phyloP scores from a whole-genome alignment of 2,329 filamentous ascomycete species.

The Aspergillus pseudoviridinutans region DNA sequence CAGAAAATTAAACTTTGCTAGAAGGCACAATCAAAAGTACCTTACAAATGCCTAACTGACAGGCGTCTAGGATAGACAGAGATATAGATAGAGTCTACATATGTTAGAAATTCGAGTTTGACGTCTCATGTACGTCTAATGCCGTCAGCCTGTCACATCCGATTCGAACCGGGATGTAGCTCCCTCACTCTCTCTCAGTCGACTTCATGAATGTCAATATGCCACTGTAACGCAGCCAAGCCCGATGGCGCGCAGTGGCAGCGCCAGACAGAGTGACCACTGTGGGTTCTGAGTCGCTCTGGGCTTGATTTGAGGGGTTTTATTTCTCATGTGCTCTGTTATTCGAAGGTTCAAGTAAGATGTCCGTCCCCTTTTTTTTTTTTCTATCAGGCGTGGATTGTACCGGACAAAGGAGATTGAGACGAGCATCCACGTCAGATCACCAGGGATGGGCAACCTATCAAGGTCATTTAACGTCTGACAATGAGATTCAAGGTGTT shows the following conservation, averaged over 20 bases:
- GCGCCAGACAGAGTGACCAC: neutral
- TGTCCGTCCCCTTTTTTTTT: neutral
- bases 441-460: neutral
- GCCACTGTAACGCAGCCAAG: slow-evolving; percentile 1
- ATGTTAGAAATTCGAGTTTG: neutral
- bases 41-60: neutral
- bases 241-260: slow-evolving; percentile 1
- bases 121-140: neutral
- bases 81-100: neutral
- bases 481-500: neutral
- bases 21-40: neutral
- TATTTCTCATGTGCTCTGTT: neutral
- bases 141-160: neutral
- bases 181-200: neutral
- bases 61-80: neutral
- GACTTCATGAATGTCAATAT: neutral
- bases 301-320: neutral
- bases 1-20: neutral
- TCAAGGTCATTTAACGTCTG: neutral
- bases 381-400: neutral
- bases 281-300: neutral
- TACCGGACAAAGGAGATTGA: neutral
- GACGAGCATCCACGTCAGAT: neutral
- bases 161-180: neutral
- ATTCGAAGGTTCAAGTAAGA: neutral